phyloP scores from a whole-genome alignment of 2,329 filamentous ascomycete species.

The Ascochyta clinopodiicola region DNA sequence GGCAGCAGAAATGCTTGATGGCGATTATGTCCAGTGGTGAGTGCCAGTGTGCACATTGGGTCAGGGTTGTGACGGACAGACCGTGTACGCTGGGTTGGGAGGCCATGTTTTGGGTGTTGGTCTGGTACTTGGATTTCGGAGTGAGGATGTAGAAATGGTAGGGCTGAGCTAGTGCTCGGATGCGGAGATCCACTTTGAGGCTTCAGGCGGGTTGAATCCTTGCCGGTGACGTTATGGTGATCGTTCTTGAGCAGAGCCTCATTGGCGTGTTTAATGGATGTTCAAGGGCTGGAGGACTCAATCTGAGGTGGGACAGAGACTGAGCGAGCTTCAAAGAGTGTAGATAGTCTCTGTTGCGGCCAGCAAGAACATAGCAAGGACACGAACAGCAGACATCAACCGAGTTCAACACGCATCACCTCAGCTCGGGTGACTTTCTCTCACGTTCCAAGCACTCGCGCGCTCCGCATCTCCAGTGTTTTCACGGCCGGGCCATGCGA shows the following conservation, averaged over 20 bases:
- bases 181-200: constrained; percentile 16
- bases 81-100: constrained; percentile 31
- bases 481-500: constrained; percentile 34
- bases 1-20: constrained; percentile 47
- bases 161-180: constrained; percentile 29
- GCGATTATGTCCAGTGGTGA: constrained; percentile 47
- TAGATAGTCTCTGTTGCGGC: not conserved
- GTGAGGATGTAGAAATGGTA: constrained; percentile 12
- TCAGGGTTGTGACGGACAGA: constrained; percentile 34
- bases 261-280: not conserved
- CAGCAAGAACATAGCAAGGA: not conserved
- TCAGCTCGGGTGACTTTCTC: constrained; percentile 17
- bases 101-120: constrained; percentile 2
- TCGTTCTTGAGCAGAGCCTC: constrained; percentile 12
- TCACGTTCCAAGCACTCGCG: constrained; percentile 9
- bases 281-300: not conserved
- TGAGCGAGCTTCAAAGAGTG: not conserved
- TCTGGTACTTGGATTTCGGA: not conserved
- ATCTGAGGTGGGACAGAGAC: not conserved
- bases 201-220: constrained; percentile 9
- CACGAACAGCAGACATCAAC: not conserved
- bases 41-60: constrained; percentile 45
- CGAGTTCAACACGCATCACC: not conserved
- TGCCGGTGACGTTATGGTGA: constrained; percentile 16
- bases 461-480: constrained; percentile 35